A percentile compares a stretch with the other conserved stretches of the same genome.
Evolutionary conservation across 371 early-diverging fungal genomes (phyloP).

Genomic region (Coemansia sp.): DNA sequence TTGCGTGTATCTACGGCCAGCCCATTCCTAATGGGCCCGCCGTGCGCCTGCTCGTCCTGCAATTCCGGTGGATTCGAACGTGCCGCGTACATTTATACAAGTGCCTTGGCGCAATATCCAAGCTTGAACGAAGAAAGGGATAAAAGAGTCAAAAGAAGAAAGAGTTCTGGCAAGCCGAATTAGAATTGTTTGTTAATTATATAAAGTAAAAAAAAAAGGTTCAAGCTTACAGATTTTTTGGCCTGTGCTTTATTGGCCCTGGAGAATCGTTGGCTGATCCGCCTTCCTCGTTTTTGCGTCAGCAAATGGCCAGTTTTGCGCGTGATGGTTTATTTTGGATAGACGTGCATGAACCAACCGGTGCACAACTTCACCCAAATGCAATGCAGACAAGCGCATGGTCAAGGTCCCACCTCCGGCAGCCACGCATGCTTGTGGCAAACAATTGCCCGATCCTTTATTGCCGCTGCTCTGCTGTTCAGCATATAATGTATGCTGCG

Average conservation of each 20-base stretch:
- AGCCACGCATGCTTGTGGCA: conserved; percentile 1
- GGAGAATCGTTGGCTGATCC: background rate
- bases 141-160: background rate
- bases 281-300: background rate
- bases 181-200: background rate
- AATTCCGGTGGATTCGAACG: background rate
- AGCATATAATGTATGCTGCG: background rate
- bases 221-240: background rate
- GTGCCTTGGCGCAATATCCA: background rate
- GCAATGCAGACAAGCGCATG: background rate
- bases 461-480: background rate
- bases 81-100: background rate
- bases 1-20: conserved; percentile 20
- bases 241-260: background rate
- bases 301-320: background rate
- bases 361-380: background rate
- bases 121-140: background rate
- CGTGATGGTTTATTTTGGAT: background rate
- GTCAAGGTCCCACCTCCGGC: background rate
- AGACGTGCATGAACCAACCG: background rate
- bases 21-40: conserved; percentile 4
- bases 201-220: background rate
- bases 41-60: conserved; percentile 3
- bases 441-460: conserved; percentile 1
- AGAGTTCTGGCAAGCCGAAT: too few species aligned